Base-by-base conservation (phyloP, 2,329 filamentous ascomycete species). In the Aspergillus floridensis region DNA sequence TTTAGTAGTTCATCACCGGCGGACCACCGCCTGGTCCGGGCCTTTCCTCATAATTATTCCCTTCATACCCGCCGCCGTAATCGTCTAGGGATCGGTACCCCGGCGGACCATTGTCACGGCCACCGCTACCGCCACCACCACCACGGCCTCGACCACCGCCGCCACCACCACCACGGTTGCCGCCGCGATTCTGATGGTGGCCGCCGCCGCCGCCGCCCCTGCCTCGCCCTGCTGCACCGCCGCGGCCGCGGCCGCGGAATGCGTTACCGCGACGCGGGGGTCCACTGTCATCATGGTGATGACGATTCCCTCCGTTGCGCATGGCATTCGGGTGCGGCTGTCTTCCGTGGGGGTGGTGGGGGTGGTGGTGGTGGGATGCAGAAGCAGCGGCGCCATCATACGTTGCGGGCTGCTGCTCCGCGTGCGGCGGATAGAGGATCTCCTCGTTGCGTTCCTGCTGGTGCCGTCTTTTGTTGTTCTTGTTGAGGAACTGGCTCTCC, bases 81-180 rank as follows among this genome's bases (percentile, higher is more conserved):
- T 91, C 88, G 70, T 91, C 88, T 2, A 91, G 79, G 2, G 87
- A 90, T 59, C 83, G 82, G 71, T 91, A 91, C 61, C 81, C 79
- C 58, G 79, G 77, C 26, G 81, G 80, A 22, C 82, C 81, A 26
- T 79, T 76, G 50, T 83, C 77, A 11, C 82, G 79, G 50, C 83
- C 79, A 57, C 77, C 76, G 7, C 22, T 22, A 22, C 22, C 22
- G 22, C 22, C 22, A 22, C 82, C 81, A 26, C 83, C 79, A 57
- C 82, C 81, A 26, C 79, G 75, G 50, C 82, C 77, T 10, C 82
- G 79, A 50, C 83, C 79, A 57, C 77, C 76, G 6, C 83, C 79
- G 57, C 77, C 76, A 5, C 80, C 78, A 44, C 77, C 71, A n/a
- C 79, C 77, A 59, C 80, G 79, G 59, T 76, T 73, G 12, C 74